Conservation (phyloP, 2,329 filamentous ascomycete species). For the Chaetomium sp. region DNA sequence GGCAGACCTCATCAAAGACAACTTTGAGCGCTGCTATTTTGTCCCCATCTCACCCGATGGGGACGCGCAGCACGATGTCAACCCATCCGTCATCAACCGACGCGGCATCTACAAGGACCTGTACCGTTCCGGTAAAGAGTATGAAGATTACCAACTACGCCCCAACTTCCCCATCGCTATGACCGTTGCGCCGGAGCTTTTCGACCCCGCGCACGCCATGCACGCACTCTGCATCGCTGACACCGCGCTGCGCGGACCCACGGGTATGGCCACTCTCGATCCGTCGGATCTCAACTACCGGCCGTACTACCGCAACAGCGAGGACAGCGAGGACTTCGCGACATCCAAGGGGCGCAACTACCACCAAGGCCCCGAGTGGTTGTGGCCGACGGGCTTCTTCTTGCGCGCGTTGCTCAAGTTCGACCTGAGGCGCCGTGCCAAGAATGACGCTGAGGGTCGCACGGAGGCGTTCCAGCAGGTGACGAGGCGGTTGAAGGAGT, state of each 20-base stretch:
- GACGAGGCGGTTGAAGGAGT: slow-evolving; percentile 71
- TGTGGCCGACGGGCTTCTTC: slow-evolving; percentile 97
- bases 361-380: slow-evolving; percentile 96
- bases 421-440: slow-evolving; percentile 65
- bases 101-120: slow-evolving; percentile 97
- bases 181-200: slow-evolving; percentile 85
- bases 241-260: slow-evolving; percentile 71
- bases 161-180: slow-evolving; percentile 94
- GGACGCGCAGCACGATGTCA: slow-evolving; percentile 73
- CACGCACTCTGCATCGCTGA: slow-evolving; percentile 76
- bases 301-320: slow-evolving; percentile 89
- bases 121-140: slow-evolving; percentile 88
- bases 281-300: slow-evolving; percentile 88
- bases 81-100: slow-evolving; percentile 73
- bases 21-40: slow-evolving; percentile 91
- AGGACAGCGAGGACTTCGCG: slow-evolving; percentile 84
- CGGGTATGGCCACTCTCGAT: slow-evolving; percentile 93
- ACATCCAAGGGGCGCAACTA: slow-evolving; percentile 95
- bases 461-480: slow-evolving; percentile 94
- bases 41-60: slow-evolving; percentile 64
- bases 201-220: slow-evolving; percentile 71
- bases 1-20: slow-evolving; percentile 71
- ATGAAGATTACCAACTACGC: slow-evolving; percentile 94
- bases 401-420: slow-evolving; percentile 86
- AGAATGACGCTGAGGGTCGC: slow-evolving; percentile 51